A percentile compares a stretch with the other conserved stretches of the same genome.
Evolutionary conservation across 2,329 filamentous ascomycete genomes (phyloP).

Genomic region (Parasarocladium wereldwijsianum): DNA sequence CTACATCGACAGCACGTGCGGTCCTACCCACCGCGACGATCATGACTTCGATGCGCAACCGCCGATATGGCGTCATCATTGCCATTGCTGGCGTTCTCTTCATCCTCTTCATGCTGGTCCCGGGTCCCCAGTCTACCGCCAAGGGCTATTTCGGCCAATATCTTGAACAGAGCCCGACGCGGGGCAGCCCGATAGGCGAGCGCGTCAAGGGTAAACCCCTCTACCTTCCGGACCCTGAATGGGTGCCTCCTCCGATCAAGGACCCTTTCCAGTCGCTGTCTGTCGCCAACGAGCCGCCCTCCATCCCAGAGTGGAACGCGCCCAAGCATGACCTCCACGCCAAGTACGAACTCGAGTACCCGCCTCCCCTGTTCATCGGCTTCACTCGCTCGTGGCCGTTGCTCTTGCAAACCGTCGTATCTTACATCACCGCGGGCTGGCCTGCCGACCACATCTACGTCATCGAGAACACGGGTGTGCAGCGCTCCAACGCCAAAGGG

Average conservation of each 20-base stretch:
- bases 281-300: conserved; percentile 18
- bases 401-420: conserved; percentile 10
- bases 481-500: conserved; percentile 33
- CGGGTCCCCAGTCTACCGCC: conserved; percentile 1
- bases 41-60: conserved; percentile 4
- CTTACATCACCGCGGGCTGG: conserved; percentile 45
- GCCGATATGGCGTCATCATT: conserved; percentile 5
- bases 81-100: conserved; percentile 1
- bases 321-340: conserved; percentile 22
- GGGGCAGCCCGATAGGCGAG: conserved; percentile 4
- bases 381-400: conserved; percentile 28
- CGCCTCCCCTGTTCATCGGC: conserved; percentile 41
- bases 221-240: conserved; percentile 19
- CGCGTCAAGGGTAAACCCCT: conserved; percentile 10
- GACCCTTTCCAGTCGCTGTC: conserved; percentile 28
- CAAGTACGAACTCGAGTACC: conserved; percentile 19
- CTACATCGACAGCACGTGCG: too few species aligned
- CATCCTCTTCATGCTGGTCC: conserved; percentile 5
- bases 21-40: not conserved
- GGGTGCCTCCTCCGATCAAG: conserved; percentile 19
- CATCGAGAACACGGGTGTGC: conserved; percentile 43
- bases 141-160: conserved; percentile 5
- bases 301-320: conserved; percentile 28
- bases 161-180: conserved; percentile 2
- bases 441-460: conserved; percentile 40